Percentiles rank a stretch among this genome's conserved stretches.
Conservation (phyloP, 306 rosid genomes). For the Vigna radiata region DNA sequence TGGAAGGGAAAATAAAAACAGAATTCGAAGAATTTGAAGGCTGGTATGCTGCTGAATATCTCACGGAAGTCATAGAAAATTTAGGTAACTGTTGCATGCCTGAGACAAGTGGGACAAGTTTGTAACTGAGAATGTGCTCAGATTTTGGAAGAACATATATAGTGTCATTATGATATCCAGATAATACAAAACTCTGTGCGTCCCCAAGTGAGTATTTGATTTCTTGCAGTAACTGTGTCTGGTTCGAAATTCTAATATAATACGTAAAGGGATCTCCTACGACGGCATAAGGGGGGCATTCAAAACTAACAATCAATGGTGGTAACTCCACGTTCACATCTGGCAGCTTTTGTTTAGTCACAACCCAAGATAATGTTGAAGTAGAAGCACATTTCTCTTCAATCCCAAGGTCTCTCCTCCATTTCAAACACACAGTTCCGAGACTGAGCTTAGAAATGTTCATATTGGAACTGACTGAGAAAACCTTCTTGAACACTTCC, state of each 20-base stretch:
- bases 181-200: conserved; percentile 83
- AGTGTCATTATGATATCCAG: conserved; percentile 84
- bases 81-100: conserved; percentile 83
- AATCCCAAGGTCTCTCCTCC: conserved; percentile 76
- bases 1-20: conserved; percentile 81
- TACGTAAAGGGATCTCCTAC: conserved; percentile 89
- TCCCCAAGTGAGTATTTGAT: conserved; percentile 79
- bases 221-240: conserved; percentile 82
- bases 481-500: conserved; percentile 90
- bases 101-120: conserved; percentile 89
- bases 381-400: conserved; percentile 56
- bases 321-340: conserved; percentile 72
- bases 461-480: conserved; percentile 60
- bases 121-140: conserved; percentile 76
- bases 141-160: conserved; percentile 82
- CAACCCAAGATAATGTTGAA: conserved; percentile 51
- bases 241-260: conserved; percentile 70
- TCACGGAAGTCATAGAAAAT: conserved; percentile 72
- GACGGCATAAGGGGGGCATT: conserved; percentile 84
- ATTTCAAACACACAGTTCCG: conserved; percentile 76
- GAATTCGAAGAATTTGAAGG: conserved; percentile 58
- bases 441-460: conserved; percentile 61
- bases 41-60: conserved; percentile 84
- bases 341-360: conserved; percentile 70
- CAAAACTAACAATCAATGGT: conserved; percentile 83